phyloP scores from a whole-genome alignment of 345 rosid genomes.

The Hibiscus tridactylites region DNA sequence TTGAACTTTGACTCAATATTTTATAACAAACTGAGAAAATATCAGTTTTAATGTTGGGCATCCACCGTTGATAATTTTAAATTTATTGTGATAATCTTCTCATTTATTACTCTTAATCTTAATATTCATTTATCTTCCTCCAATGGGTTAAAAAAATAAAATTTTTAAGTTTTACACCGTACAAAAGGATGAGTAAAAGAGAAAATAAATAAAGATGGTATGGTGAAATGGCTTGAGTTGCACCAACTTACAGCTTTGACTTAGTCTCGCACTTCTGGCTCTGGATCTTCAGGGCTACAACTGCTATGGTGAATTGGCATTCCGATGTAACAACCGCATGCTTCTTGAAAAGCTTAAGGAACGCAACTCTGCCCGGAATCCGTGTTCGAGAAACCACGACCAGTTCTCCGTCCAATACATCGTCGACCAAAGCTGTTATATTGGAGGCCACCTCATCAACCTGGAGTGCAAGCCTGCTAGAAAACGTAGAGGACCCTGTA shows the following conservation, averaged over 20 bases:
- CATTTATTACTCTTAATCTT: too few relatives aligned
- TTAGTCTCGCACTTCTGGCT: conserved; percentile 31
- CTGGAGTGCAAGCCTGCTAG: conserved; percentile 25
- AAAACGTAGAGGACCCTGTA: conserved; percentile 15
- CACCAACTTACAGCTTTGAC: conserved; percentile 16
- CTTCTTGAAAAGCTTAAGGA: conserved; percentile 30
- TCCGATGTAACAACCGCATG: conserved; percentile 25
- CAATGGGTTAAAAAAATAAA: too few relatives aligned
- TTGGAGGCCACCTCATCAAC: conserved; percentile 19
- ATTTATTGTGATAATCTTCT: too few relatives aligned
- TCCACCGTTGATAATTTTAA: too few relatives aligned
- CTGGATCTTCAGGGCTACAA: conserved; percentile 22
- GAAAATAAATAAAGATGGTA: too few relatives aligned
- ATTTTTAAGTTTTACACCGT: too few relatives aligned
- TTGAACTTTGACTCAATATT: too few relatives aligned
- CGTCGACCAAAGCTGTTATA: conserved; percentile 12
- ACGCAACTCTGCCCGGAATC: conserved; percentile 38
- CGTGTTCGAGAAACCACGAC: conserved; percentile 23
- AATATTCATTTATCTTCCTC: too few relatives aligned
- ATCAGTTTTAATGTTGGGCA: too few relatives aligned
- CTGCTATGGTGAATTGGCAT: conserved; percentile 21
- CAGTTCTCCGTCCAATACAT: conserved; percentile 26
- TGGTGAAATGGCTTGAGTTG: too few relatives aligned
- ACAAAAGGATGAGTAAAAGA: too few relatives aligned
- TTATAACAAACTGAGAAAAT: too few relatives aligned